Evolutionary conservation across 2,329 filamentous ascomycete genomes (phyloP), one percentile per base, ranked within the genome.

Genomic region (Thielaviopsis euricoi): DNA sequence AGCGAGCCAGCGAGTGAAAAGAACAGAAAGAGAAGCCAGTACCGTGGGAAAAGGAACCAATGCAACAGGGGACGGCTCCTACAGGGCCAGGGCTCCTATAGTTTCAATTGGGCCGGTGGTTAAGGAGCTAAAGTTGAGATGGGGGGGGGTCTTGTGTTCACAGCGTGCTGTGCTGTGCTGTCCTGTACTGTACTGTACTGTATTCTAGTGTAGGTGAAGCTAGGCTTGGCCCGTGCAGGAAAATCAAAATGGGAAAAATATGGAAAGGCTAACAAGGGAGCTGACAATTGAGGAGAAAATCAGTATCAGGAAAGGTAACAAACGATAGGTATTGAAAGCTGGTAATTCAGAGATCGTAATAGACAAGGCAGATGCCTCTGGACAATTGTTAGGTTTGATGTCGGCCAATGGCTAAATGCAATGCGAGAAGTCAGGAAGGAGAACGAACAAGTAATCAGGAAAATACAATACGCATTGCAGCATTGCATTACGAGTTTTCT

Each of bases 21-120:
- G 23, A 54, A 50, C 4, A 48, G 54, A 56, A 55, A 19, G 54
- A 40, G 21, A 37, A 33, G 43, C 54, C 54, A 55, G 37, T 21
- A 37, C 43, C 40, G 48, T 49, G 53, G 53, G 46, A 33, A 25
- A 52, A 46, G 23, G n/a, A 48, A 46, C 40, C 46, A 48, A n/a
- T 26, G 53, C 46, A 49, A 21, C 33, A 48, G 51, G 37, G 23
- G n/a, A 50, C 46, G 40, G 53, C 53, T 49, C 53, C 53, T 56
- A 46, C 53, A 56, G 53, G 53, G 53, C 43, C 53, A 56, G 53
- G 53, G 53, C 43, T 56, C 12, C 23, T 23, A 21, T 25, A 21
- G 53, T 56, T 56, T 56, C 53, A 49, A 49, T 56, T 26, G 21
- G 37, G 37, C 22, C 10, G 53, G 43, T 23, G 19, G 46, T 13